Percentiles rank a stretch among this genome's conserved stretches.
These are phyloP conservation scores for Exophiala lecanii-corni DNA, from an alignment of 2,329 filamentous ascomycete genomes.

Conservation along the genomic window DNA sequence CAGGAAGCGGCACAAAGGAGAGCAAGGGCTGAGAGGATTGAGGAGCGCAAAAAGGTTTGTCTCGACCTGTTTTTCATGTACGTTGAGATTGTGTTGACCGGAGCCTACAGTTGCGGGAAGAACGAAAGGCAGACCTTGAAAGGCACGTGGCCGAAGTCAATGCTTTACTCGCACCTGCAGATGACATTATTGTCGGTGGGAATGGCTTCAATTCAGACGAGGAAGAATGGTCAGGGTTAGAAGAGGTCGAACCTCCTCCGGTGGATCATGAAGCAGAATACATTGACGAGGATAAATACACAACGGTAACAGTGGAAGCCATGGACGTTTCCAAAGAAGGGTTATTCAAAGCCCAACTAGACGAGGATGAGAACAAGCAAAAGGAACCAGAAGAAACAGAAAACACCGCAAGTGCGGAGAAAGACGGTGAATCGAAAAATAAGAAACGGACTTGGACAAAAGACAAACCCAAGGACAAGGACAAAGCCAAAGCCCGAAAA, in stretches of 20 bases:
- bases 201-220: conserved; percentile 35
- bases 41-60: conserved; percentile 68
- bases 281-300: conserved; percentile 92
- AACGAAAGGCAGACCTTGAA: conserved; percentile 75
- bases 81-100: conserved; percentile 11
- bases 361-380: conserved; percentile 25
- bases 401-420: conserved; percentile 29
- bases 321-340: conserved; percentile 75
- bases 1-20: conserved; percentile 74
- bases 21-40: conserved; percentile 71
- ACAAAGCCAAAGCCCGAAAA: conserved; percentile 58
- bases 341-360: conserved; percentile 51
- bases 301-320: conserved; percentile 87
- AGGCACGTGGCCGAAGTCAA: conserved; percentile 76
- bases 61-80: not conserved
- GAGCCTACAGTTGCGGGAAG: conserved; percentile 66
- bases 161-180: conserved; percentile 59
- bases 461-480: conserved; percentile 30
- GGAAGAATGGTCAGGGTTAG: conserved; percentile 63
- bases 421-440: conserved; percentile 26
- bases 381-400: conserved; percentile 27
- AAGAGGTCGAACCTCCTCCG: conserved; percentile 43
- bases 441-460: conserved; percentile 48
- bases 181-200: conserved; percentile 40
- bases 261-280: conserved; percentile 88